phyloP scores from a whole-genome alignment of 768 basidiomycete genomes.

The Tricholoma sp. region DNA sequence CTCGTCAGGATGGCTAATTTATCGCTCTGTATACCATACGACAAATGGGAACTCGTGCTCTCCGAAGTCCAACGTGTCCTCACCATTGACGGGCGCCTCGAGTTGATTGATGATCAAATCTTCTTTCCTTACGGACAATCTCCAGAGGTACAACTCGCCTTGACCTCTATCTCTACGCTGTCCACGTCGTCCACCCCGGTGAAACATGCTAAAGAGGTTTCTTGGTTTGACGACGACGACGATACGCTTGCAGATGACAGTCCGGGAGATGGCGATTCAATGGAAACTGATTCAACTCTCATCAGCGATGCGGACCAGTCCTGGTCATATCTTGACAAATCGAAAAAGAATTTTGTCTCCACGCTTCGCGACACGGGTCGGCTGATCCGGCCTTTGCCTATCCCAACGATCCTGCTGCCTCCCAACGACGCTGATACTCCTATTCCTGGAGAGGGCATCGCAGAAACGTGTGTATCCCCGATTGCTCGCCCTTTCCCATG shows the following conservation, averaged over 20 bases:
- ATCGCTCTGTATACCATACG: constrained; percentile 52
- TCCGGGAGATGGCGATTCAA: constrained; percentile 21
- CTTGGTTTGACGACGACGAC: constrained; percentile 18
- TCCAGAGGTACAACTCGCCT: constrained; percentile 12
- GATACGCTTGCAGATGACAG: constrained; percentile 17
- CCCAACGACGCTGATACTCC: constrained; percentile 5
- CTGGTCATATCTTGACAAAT: constrained; percentile 7
- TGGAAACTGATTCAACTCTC: constrained; percentile 17
- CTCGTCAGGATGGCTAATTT: constrained; percentile 71
- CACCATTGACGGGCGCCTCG: constrained; percentile 54
- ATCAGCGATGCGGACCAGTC: constrained; percentile 14
- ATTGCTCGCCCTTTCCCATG: constrained; percentile 28
- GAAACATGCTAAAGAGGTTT: constrained; percentile 21
- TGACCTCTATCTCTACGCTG: constrained; percentile 23
- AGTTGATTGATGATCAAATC: constrained; percentile 70
- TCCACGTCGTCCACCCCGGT: neutral
- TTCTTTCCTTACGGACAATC: constrained; percentile 51
- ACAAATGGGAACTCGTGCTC: constrained; percentile 56
- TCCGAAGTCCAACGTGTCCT: constrained; percentile 61
- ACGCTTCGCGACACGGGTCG: neutral
- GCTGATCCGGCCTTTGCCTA: neutral
- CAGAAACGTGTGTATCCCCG: neutral
- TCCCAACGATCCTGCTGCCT: neutral
- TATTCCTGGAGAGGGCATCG: constrained; percentile 5
- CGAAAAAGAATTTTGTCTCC: constrained; percentile 6